A percentile compares a stretch with the other conserved stretches of the same genome.
These are phyloP conservation scores for Podospora anserina DNA, from an alignment of 495 filamentous ascomycete genomes.

Conservation along the genomic window DNA sequence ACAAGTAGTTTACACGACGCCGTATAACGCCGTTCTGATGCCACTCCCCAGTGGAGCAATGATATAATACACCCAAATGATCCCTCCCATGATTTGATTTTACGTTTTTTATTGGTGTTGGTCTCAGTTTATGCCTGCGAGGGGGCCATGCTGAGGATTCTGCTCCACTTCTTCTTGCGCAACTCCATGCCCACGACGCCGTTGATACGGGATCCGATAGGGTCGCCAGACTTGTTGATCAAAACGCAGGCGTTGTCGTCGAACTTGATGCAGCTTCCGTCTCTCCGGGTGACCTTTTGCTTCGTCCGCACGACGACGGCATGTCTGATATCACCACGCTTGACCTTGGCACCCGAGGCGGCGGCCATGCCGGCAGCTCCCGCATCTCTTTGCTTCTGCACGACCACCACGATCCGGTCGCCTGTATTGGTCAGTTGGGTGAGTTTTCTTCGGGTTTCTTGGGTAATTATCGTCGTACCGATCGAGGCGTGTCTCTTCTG, in stretches of 20 bases:
- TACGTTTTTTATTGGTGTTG: background rate
- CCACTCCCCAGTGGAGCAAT: background rate
- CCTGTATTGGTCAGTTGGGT: slow-evolving; percentile 49
- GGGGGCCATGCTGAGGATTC: slow-evolving; percentile 93
- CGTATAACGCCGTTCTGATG: slow-evolving; percentile 17
- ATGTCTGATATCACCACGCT: slow-evolving; percentile 93
- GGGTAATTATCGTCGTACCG: slow-evolving; percentile 54
- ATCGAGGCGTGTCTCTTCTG: slow-evolving; percentile 88
- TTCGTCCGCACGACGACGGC: slow-evolving; percentile 89
- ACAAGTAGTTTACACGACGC: slow-evolving; percentile 27
- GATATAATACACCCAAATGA: background rate
- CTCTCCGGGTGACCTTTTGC: slow-evolving; percentile 78
- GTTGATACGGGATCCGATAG: slow-evolving; percentile 88
- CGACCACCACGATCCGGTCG: slow-evolving; percentile 94
- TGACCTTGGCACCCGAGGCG: slow-evolving; percentile 78
- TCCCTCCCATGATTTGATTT: background rate
- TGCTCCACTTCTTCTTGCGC: slow-evolving; percentile 87
- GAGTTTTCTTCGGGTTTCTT: background rate
- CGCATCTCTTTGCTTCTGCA: slow-evolving; percentile 83
- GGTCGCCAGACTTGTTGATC: slow-evolving; percentile 95
- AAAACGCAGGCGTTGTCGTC: slow-evolving; percentile 98
- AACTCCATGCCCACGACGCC: slow-evolving; percentile 85
- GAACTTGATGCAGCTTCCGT: slow-evolving; percentile 87
- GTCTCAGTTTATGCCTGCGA: slow-evolving; percentile 69
- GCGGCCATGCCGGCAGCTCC: slow-evolving; percentile 52